Percentiles rank a stretch among this genome's conserved stretches.
These are phyloP conservation scores for Priceomyces castillae DNA, from an alignment of 805 yeast species.

Conservation along the genomic window DNA sequence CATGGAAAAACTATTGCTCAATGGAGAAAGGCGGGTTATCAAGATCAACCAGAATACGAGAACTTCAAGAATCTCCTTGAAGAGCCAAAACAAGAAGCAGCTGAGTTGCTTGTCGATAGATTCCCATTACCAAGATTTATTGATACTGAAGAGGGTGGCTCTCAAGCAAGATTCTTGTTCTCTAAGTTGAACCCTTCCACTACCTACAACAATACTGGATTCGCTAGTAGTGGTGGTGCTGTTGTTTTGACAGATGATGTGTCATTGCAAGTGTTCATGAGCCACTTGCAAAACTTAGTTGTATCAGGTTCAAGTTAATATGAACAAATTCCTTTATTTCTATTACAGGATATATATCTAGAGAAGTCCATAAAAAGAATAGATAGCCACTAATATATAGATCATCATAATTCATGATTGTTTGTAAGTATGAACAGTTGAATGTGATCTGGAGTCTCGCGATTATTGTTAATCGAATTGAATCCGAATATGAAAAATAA, in stretches of 20 bases:
- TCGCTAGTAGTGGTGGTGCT: conserved; percentile 49
- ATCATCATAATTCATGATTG: too few species aligned
- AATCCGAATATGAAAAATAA: too few species aligned
- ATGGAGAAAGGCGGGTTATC: conserved; percentile 96
- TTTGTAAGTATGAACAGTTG: too few species aligned
- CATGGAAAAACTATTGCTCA: conserved; percentile 93
- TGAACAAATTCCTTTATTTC: background rate
- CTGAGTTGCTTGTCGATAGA: conserved; percentile 84
- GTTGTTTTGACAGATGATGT: conserved; percentile 97
- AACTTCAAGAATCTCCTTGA: conserved; percentile 84
- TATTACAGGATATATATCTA: background rate
- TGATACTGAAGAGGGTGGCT: conserved; percentile 97
- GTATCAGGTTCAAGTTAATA: conserved; percentile 47
- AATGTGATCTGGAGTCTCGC: too few species aligned
- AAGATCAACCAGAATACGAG: conserved; percentile 84
- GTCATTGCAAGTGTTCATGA: conserved; percentile 90
- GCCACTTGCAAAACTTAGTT: conserved; percentile 87
- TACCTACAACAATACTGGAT: conserved; percentile 63
- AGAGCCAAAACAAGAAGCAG: conserved; percentile 90
- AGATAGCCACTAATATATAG: background rate
- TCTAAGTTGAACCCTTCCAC: conserved; percentile 94
- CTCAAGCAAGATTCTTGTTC: conserved; percentile 94
- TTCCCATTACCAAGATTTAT: conserved; percentile 97
- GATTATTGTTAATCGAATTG: too few species aligned
- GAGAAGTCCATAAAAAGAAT: background rate